These are phyloP conservation scores for Diaporthe australafricana DNA, from an alignment of 2,329 filamentous ascomycete species.

Conservation along the genomic window DNA sequence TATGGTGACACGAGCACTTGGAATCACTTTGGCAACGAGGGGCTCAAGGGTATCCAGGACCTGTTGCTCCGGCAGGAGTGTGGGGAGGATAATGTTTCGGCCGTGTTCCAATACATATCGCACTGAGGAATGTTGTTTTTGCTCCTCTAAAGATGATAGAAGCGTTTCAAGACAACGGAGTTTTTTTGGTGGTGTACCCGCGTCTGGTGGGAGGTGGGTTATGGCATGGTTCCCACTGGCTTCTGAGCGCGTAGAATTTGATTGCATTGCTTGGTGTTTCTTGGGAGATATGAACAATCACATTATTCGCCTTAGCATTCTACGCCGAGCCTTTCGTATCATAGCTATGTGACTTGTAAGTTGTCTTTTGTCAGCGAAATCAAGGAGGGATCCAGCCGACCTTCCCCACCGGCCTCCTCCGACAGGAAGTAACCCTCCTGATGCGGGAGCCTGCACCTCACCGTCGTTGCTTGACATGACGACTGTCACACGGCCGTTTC, in stretches of 20 bases:
- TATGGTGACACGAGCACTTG: slow-evolving; percentile 99
- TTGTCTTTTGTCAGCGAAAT: neutral
- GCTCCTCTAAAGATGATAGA: neutral
- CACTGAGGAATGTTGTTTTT: slow-evolving; percentile 59
- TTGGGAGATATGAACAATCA: slow-evolving; percentile 26
- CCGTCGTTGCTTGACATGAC: neutral
- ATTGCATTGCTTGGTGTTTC: slow-evolving; percentile 32
- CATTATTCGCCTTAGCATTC: neutral
- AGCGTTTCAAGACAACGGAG: neutral
- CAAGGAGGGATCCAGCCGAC: neutral
- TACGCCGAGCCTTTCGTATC: neutral
- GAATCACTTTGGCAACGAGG: slow-evolving; percentile 94
- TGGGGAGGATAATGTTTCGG: slow-evolving; percentile 83
- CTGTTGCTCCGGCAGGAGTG: slow-evolving; percentile 88
- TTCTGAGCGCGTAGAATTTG: neutral
- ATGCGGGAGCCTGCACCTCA: neutral
- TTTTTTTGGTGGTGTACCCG: neutral
- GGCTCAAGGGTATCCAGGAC: slow-evolving; percentile 87
- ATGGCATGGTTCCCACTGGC: slow-evolving; percentile 3
- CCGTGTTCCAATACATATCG: slow-evolving; percentile 98
- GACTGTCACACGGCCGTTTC: slow-evolving; percentile 12
- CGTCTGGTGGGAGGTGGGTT: neutral
- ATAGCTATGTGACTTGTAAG: neutral
- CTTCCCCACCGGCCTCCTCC: neutral
- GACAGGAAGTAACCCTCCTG: neutral